Percentiles rank a stretch among this genome's conserved stretches.
These are phyloP conservation scores for Saccharomyces hybrid DNA, from an alignment of 1,139 yeast species.

Conservation along the genomic window DNA sequence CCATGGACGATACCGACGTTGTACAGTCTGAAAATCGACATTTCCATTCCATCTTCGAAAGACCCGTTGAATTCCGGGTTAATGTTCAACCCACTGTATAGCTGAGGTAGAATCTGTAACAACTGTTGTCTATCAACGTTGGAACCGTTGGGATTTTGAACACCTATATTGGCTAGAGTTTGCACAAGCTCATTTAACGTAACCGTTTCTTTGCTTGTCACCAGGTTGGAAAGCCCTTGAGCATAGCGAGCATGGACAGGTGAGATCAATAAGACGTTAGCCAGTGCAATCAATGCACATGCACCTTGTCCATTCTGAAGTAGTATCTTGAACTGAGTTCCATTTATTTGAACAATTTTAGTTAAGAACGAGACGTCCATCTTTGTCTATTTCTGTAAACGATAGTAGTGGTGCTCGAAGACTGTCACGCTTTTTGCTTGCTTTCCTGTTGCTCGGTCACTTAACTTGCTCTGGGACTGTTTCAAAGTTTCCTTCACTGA, in stretches of 20 bases:
- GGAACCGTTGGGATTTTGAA: constrained; percentile 22
- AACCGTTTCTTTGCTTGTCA: constrained; percentile 22
- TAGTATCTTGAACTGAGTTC: constrained; percentile 46
- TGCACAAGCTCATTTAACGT: constrained; percentile 35
- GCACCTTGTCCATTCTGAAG: constrained; percentile 82
- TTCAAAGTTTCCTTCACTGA: background rate
- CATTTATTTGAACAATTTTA: constrained; percentile 29
- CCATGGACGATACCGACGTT: constrained; percentile 44
- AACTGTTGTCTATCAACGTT: constrained; percentile 27
- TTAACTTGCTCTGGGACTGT: background rate
- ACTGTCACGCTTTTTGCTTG: background rate
- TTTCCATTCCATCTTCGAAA: constrained; percentile 41
- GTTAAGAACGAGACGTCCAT: constrained; percentile 20
- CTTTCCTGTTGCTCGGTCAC: background rate
- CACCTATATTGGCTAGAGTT: constrained; percentile 40
- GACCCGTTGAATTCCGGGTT: constrained; percentile 65
- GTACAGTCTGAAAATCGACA: constrained; percentile 39
- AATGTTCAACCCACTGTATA: constrained; percentile 65
- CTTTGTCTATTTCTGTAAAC: background rate
- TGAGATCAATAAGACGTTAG: constrained; percentile 56
- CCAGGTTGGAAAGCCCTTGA: constrained; percentile 24
- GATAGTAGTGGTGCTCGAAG: background rate
- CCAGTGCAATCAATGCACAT: constrained; percentile 77
- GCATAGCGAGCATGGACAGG: constrained; percentile 33
- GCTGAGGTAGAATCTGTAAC: constrained; percentile 45